Evolutionary conservation across 805 yeast species (phyloP), one percentile per base, ranked within the genome.

Genomic region (Nakazawaea laoshanensis): DNA sequence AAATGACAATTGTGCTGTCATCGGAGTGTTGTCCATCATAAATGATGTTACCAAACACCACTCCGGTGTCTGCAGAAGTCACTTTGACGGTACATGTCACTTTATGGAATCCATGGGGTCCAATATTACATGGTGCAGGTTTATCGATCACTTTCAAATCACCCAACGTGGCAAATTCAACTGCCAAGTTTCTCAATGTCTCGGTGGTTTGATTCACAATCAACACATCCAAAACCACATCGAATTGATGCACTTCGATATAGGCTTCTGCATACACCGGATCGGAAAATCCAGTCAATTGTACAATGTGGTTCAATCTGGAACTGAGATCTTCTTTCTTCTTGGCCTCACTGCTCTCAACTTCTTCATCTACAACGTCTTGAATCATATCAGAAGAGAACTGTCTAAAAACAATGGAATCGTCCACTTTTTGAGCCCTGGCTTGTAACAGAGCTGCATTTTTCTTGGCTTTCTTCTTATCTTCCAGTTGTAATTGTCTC

Each of bases 261-360:
- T 82, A 85, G 1, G 96, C 98, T 61, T 92, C 99, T 5, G 96
- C 97, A 54, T 92, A 92, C 21, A 92, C 94, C 14, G 97, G 95
- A 55, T 92, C 99, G 0, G 96, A 83, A 58, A 87, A 92, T 12
- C 99, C 99, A n/a, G 98, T 89, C 45, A 92, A 70, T 53, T 85
- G 97, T 31, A 86, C 77, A 48, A 94, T 83, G 56, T 85, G 87
- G 56, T 76, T 81, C 50, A 92, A 70, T 59, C 85, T 81, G 2
- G 96, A 86, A 5, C 83, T 65, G 41, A 77, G 61, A 30, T 75
- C 73, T 47, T 71, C 82, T 41, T 64, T 65, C 42, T 67, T 71
- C 5, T 67, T 55, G 19, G 65, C 61, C 22, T 66, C 70, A 6
- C 67, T 59, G 5, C 71, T 54, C 9, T 36, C 39, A 29, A 78